Percentiles rank a stretch among this genome's conserved stretches.
phyloP scores from a whole-genome alignment of 352 stramenopile genomes.

The Globisporangium barbulae region DNA sequence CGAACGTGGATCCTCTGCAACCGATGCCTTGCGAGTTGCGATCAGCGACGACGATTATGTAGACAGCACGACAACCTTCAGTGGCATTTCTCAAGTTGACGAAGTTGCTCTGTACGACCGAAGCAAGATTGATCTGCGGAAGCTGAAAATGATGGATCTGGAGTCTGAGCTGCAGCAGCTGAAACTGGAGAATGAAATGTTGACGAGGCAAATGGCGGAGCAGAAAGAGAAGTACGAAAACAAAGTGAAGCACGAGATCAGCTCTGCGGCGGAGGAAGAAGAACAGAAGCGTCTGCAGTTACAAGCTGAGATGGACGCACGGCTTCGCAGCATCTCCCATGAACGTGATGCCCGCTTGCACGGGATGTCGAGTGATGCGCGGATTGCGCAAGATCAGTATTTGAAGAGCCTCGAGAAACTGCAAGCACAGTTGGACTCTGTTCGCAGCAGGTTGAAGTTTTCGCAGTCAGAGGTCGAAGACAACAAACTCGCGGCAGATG shows the following conservation, averaged over 20 bases:
- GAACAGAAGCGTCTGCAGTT: slow-evolving; percentile 30
- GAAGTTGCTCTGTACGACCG: slow-evolving; percentile 60
- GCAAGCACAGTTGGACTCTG: slow-evolving; percentile 36
- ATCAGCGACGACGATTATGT: slow-evolving; percentile 12
- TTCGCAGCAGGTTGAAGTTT: slow-evolving; percentile 28
- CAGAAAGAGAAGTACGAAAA: slow-evolving; percentile 42
- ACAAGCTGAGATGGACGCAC: slow-evolving; percentile 27
- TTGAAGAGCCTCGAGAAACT: slow-evolving; percentile 43
- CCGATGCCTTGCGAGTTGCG: slow-evolving; percentile 11
- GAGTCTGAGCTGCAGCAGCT: slow-evolving; percentile 64
- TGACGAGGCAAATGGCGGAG: slow-evolving; percentile 45
- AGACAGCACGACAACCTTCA: slow-evolving; percentile 18
- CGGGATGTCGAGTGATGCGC: slow-evolving; percentile 35
- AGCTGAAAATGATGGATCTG: slow-evolving; percentile 54
- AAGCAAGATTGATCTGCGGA: slow-evolving; percentile 44
- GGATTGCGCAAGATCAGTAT: slow-evolving; percentile 54
- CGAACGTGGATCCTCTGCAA: slow-evolving; percentile 3
- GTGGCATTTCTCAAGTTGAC: slow-evolving; percentile 42
- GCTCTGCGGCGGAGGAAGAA: slow-evolving; percentile 13
- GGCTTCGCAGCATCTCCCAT: slow-evolving; percentile 21
- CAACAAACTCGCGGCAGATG: slow-evolving; percentile 30
- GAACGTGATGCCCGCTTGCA: slow-evolving; percentile 32
- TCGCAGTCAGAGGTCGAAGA: slow-evolving; percentile 35
- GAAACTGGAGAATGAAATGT: slow-evolving; percentile 70
- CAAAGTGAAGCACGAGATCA: slow-evolving; percentile 28